Evolutionary conservation across 2,329 filamentous ascomycete genomes (phyloP).

Genomic region (Diaporthe sp.): DNA sequence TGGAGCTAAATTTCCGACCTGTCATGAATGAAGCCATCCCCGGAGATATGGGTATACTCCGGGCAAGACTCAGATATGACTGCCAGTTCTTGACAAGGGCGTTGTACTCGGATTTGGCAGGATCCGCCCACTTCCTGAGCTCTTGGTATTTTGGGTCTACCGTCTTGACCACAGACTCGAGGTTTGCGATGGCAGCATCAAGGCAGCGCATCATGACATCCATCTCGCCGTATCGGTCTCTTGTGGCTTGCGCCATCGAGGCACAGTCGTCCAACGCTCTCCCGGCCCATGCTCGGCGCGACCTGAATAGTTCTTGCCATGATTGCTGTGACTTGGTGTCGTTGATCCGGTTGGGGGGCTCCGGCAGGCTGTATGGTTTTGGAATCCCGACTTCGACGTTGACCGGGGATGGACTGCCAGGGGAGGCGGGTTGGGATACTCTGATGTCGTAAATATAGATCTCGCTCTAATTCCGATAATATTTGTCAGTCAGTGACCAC

Average conservation of each 20-base stretch:
- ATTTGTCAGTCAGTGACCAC: conserved; percentile 29
- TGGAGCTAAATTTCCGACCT: conserved; percentile 56
- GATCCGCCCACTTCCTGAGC: conserved; percentile 77
- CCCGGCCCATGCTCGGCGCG: conserved; percentile 84
- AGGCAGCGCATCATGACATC: conserved; percentile 84
- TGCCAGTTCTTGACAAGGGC: conserved; percentile 77
- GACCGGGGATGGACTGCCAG: conserved; percentile 58
- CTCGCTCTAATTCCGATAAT: conserved; percentile 72
- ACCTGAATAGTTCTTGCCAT: conserved; percentile 90
- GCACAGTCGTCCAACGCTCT: conserved; percentile 78
- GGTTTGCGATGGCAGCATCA: conserved; percentile 87
- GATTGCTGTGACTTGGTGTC: conserved; percentile 84
- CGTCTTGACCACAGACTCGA: conserved; percentile 79
- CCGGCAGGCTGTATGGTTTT: conserved; percentile 69
- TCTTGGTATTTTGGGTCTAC: conserved; percentile 81
- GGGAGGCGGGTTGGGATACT: conserved; percentile 71
- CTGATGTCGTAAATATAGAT: conserved; percentile 93
- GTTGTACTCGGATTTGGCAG: conserved; percentile 77
- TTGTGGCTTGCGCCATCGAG: conserved; percentile 71
- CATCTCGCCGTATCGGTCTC: conserved; percentile 79
- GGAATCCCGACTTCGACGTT: conserved; percentile 64
- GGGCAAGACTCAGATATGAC: conserved; percentile 74
- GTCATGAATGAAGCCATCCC: conserved; percentile 78
- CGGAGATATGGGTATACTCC: conserved; percentile 73
- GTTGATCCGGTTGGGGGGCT: conserved; percentile 85